These are phyloP conservation scores for Mycosphaerella sp. DNA, from an alignment of 2,329 filamentous ascomycete genomes.

Conservation along the genomic window DNA sequence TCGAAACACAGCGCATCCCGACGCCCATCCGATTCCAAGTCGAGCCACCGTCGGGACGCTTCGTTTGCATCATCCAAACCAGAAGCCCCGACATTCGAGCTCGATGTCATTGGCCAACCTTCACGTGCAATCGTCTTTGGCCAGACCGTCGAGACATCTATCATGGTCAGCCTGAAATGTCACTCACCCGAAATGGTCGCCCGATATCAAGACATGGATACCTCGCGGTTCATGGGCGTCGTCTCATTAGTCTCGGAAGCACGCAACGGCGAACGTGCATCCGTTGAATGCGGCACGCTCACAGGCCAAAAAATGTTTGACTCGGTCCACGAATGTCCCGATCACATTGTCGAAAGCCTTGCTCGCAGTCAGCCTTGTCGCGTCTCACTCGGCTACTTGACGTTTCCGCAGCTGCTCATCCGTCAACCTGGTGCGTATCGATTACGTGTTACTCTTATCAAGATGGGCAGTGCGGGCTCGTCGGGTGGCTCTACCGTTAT, in stretches of 20 bases:
- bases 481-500: slow-evolving; percentile 22
- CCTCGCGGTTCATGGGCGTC: slow-evolving; percentile 27
- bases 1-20: slow-evolving; percentile 21
- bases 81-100: slow-evolving; percentile 26
- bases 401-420: slow-evolving; percentile 30
- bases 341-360: slow-evolving; percentile 24
- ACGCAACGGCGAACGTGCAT: slow-evolving; percentile 26
- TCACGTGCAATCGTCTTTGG: slow-evolving; percentile 24
- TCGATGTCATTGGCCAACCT: slow-evolving; percentile 32
- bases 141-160: slow-evolving; percentile 27
- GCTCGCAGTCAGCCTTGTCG: slow-evolving; percentile 27
- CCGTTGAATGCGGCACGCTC: slow-evolving; percentile 27
- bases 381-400: slow-evolving; percentile 29
- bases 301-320: slow-evolving; percentile 32
- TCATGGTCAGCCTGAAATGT: slow-evolving; percentile 28
- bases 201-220: slow-evolving; percentile 24
- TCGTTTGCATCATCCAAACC: slow-evolving; percentile 12
- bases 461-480: slow-evolving; percentile 23
- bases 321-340: slow-evolving; percentile 29
- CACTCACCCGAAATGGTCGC: slow-evolving; percentile 22
- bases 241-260: slow-evolving; percentile 28
- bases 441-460: slow-evolving; percentile 28
- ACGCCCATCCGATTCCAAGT: slow-evolving; percentile 26
- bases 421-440: slow-evolving; percentile 30
- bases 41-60: slow-evolving; percentile 23